Evolutionary conservation across 805 yeast species (phyloP).

Genomic region (Metschnikowia amazonensis): DNA sequence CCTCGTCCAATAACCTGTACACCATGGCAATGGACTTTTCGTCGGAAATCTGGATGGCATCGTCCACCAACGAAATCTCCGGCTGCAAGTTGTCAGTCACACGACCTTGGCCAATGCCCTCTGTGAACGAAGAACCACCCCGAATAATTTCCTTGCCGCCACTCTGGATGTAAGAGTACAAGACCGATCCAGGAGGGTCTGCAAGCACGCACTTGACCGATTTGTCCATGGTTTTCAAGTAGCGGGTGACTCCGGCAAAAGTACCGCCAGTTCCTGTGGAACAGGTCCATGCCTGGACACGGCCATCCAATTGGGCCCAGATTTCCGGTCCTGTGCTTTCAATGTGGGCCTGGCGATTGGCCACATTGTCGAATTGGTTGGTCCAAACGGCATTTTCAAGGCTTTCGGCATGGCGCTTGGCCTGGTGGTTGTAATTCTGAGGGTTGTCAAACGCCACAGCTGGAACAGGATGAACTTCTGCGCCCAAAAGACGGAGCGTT

Average conservation of each 20-base stretch:
- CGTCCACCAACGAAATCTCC: constrained; percentile 72
- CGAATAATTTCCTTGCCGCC: constrained; percentile 66
- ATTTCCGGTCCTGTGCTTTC: constrained; percentile 92
- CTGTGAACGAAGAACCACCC: constrained; percentile 84
- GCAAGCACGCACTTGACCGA: constrained; percentile 66
- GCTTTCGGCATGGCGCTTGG: constrained; percentile 75
- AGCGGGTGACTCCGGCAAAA: constrained; percentile 79
- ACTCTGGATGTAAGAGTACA: constrained; percentile 71
- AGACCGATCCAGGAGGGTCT: constrained; percentile 90
- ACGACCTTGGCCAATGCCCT: constrained; percentile 95
- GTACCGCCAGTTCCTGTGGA: constrained; percentile 95
- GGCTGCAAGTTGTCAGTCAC: constrained; percentile 77
- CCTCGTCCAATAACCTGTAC: constrained; percentile 78
- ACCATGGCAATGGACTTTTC: constrained; percentile 79
- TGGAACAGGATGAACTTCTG: constrained; percentile 85
- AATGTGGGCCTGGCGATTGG: constrained; percentile 83
- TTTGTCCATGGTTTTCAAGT: constrained; percentile 64
- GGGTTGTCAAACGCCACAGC: constrained; percentile 82
- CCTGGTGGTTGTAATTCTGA: constrained; percentile 81
- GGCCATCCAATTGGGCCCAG: constrained; percentile 77
- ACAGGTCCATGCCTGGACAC: constrained; percentile 82
- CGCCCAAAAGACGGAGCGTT: constrained; percentile 70
- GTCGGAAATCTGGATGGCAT: constrained; percentile 76
- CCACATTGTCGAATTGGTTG: constrained; percentile 84
- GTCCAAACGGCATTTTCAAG: constrained; percentile 87